A percentile compares a stretch with the other conserved stretches of the same genome.
phyloP scores from a whole-genome alignment of 164 flowering plant species.

The Santalum album region DNA sequence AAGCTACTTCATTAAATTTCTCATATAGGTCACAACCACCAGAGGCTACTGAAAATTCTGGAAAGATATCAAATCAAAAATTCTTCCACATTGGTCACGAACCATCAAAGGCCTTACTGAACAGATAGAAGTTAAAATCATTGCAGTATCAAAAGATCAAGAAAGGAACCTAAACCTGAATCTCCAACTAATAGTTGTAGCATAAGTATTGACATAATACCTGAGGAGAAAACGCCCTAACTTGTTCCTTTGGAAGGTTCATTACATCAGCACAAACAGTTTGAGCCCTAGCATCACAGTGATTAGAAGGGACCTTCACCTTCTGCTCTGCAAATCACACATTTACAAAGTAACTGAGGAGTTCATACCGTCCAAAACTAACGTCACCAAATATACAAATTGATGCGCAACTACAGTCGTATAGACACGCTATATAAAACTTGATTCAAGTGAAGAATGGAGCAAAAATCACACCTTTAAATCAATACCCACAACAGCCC shows the following conservation, averaged over 20 bases:
- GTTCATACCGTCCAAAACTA: neutral
- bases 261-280: constrained; percentile 85
- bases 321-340: constrained; percentile 66
- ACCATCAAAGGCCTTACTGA: no score
- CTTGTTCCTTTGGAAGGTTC: constrained; percentile 46
- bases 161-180: neutral
- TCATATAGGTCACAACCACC: no score
- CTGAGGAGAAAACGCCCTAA: constrained; percentile 70
- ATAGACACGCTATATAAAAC: no score
- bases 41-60: no score
- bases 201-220: constrained; percentile 20
- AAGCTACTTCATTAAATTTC: no score
- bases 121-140: no score
- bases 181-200: neutral
- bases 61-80: no score
- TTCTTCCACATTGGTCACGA: no score
- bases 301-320: constrained; percentile 70
- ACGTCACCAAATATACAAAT: neutral
- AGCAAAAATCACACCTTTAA: constrained; percentile 45
- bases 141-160: no score
- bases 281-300: constrained; percentile 79
- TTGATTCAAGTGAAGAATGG: neutral
- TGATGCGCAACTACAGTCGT: neutral
- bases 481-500: constrained; percentile 84
- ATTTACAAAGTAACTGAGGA: neutral